Conservation (phyloP, 768 basidiomycete genomes). For the Pisolithus tinctorius region DNA sequence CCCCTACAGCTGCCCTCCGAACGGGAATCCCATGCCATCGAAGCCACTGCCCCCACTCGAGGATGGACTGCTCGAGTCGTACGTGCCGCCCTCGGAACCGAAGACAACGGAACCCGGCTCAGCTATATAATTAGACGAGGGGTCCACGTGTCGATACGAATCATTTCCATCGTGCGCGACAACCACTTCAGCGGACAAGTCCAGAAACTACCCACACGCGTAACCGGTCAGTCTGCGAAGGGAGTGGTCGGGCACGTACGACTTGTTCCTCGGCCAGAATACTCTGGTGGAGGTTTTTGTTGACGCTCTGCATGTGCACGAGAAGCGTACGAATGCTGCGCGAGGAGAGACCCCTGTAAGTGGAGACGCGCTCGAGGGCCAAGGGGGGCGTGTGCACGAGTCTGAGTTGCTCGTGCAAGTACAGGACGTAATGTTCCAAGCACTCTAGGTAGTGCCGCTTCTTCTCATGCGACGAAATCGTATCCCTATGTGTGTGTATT, state of each 20-base stretch:
- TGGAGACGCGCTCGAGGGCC: slow-evolving; percentile 42
- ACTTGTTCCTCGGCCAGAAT: slow-evolving; percentile 50
- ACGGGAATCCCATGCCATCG: no score
- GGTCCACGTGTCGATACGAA: slow-evolving; percentile 21
- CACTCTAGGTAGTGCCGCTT: slow-evolving; percentile 70
- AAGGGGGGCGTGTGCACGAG: slow-evolving; percentile 43
- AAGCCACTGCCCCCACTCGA: no score
- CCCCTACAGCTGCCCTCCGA: no score
- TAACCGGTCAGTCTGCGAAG: background rate
- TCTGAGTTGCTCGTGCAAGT: slow-evolving; percentile 54
- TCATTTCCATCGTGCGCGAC: slow-evolving; percentile 16
- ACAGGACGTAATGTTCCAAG: slow-evolving; percentile 63
- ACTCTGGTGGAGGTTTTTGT: slow-evolving; percentile 42
- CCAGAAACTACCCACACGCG: slow-evolving; percentile 18
- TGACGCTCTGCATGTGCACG: slow-evolving; percentile 60
- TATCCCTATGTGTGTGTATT: slow-evolving; percentile 34
- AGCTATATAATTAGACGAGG: slow-evolving; percentile 5
- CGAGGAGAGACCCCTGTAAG: slow-evolving; percentile 51
- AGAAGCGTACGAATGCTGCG: slow-evolving; percentile 65
- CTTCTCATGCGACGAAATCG: slow-evolving; percentile 75
- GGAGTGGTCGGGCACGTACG: slow-evolving; percentile 28
- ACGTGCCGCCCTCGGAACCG: background rate
- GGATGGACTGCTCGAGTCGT: background rate
- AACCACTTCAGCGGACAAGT: slow-evolving; percentile 24
- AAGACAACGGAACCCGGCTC: slow-evolving; percentile 9